Conservation (phyloP, 1,284 basidiomycete genomes). For the Nidula niveotomentosa region DNA sequence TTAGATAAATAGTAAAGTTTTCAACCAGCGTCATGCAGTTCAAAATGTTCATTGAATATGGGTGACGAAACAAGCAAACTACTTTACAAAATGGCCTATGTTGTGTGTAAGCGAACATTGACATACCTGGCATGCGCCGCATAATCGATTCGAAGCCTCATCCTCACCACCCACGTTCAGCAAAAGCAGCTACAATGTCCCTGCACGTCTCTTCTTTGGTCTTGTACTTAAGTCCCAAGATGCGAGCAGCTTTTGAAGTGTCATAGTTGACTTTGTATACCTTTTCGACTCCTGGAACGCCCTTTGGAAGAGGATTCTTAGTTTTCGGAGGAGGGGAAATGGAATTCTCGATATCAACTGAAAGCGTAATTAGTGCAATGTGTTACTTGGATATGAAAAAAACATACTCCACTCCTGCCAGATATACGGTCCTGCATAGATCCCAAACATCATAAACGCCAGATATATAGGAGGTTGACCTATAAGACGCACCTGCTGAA, state of each 20-base stretch:
- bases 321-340: constrained; percentile 6
- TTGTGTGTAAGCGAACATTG: no score
- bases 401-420: constrained; percentile 16
- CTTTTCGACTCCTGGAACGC: no score
- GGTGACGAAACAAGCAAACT: no score
- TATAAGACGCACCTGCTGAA: constrained; percentile 5
- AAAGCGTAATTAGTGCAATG: not conserved
- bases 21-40: no score
- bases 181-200: constrained; percentile 13
- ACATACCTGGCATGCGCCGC: no score
- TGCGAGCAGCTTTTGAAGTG: constrained; percentile 6
- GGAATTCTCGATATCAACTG: constrained; percentile 11
- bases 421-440: not conserved
- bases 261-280: constrained; percentile 4
- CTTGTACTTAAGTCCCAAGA: constrained; percentile 12
- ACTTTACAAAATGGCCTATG: no score
- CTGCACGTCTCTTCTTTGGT: constrained; percentile 10
- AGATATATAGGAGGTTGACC: not conserved
- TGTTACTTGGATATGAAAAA: not conserved
- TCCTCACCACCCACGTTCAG: constrained; percentile 10
- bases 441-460: no score
- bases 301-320: constrained; percentile 2
- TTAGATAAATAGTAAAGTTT: no score
- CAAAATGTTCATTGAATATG: no score
- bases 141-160: no score